Percentiles rank a stretch among this genome's conserved stretches.
Conservation (phyloP, 2,329 filamentous ascomycete species). For the Escovopsis weberi region DNA sequence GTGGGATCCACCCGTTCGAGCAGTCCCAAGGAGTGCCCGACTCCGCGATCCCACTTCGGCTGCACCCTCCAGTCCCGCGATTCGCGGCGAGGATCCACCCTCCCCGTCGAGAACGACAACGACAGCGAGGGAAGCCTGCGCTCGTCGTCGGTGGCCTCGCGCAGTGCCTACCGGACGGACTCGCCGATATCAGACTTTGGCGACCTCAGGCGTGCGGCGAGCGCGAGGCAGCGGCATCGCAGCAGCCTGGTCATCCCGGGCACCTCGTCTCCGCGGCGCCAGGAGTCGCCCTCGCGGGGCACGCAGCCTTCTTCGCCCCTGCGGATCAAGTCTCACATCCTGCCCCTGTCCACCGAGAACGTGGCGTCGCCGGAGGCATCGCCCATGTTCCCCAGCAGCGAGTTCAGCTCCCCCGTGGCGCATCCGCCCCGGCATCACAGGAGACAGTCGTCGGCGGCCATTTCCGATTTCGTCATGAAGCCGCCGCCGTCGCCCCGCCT, state of each 20-base stretch:
- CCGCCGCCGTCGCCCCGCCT: slow-evolving; percentile 74
- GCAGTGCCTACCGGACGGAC: slow-evolving; percentile 57
- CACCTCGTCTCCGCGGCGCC: slow-evolving; percentile 64
- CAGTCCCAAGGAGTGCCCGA: slow-evolving; percentile 82
- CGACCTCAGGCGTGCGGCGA: slow-evolving; percentile 58
- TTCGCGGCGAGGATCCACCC: slow-evolving; percentile 56
- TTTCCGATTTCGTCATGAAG: slow-evolving; percentile 52
- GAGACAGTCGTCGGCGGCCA: slow-evolving; percentile 79
- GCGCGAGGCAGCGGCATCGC: slow-evolving; percentile 70
- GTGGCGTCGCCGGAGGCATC: slow-evolving; percentile 79
- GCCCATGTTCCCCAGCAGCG: slow-evolving; percentile 68
- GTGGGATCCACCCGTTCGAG: slow-evolving; percentile 69
- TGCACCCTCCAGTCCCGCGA: slow-evolving; percentile 41
- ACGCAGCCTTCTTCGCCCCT: slow-evolving; percentile 76
- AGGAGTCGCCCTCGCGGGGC: slow-evolving; percentile 73
- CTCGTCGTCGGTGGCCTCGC: slow-evolving; percentile 61
- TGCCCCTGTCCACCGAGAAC: slow-evolving; percentile 45
- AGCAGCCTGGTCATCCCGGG: slow-evolving; percentile 74
- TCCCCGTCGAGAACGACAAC: slow-evolving; percentile 71
- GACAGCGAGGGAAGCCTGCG: slow-evolving; percentile 82
- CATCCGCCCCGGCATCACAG: slow-evolving; percentile 54
- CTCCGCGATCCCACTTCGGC: slow-evolving; percentile 68
- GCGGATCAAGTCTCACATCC: slow-evolving; percentile 66
- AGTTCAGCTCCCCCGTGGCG: slow-evolving; percentile 63
- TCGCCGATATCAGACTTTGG: slow-evolving; percentile 84